Evolutionary conservation across 2,329 filamentous ascomycete species (phyloP).

Genomic region (Trichophyton benhamiae): DNA sequence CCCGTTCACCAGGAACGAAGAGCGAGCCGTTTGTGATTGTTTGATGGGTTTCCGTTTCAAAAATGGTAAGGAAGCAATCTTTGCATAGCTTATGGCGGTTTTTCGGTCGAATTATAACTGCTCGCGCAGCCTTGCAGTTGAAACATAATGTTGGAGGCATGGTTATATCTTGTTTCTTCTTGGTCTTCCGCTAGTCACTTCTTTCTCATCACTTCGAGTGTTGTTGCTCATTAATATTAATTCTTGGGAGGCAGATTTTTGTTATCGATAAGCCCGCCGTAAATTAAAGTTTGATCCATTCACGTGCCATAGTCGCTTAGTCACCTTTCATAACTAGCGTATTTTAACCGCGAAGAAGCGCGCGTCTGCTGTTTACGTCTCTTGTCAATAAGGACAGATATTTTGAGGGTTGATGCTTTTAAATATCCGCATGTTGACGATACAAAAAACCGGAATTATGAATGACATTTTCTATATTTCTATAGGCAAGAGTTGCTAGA

Average conservation of each 20-base stretch:
- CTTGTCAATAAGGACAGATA: too few species aligned
- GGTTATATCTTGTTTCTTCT: conserved; percentile 6
- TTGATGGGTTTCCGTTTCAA: conserved; percentile 87
- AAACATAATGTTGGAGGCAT: conserved; percentile 73
- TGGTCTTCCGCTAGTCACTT: not conserved
- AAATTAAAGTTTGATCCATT: not conserved
- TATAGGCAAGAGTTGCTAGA: too few species aligned
- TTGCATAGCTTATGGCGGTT: conserved; percentile 91
- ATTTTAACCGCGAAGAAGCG: too few species aligned
- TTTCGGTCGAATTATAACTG: conserved; percentile 85
- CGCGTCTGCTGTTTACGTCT: too few species aligned
- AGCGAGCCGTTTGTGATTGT: conserved; percentile 74
- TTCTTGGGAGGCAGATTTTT: not conserved
- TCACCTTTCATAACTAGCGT: too few species aligned
- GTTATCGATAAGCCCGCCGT: not conserved
- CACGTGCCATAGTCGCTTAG: not conserved
- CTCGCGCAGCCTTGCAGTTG: conserved; percentile 62
- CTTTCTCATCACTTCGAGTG: not conserved
- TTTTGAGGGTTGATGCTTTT: too few species aligned
- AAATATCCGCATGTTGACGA: too few species aligned
- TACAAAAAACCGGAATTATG: too few species aligned
- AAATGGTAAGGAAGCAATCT: conserved; percentile 70
- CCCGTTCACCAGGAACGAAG: conserved; percentile 68
- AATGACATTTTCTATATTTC: too few species aligned
- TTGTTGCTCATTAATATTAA: too few species aligned